phyloP scores from a whole-genome alignment of 371 early-diverging fungal species.

The Mucor sp. region DNA sequence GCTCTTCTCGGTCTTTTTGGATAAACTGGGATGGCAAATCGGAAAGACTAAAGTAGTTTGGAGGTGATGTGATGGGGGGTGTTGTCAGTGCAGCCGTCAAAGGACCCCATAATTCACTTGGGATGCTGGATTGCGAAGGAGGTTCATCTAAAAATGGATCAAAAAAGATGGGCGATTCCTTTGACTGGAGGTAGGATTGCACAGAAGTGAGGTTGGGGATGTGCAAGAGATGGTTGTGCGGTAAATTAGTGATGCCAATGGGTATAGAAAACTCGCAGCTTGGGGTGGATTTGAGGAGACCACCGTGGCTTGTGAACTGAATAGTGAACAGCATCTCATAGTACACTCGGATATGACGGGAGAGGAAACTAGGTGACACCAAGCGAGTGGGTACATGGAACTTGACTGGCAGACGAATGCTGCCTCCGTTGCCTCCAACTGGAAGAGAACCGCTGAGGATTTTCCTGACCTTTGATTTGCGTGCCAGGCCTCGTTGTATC shows the following conservation, averaged over 20 bases:
- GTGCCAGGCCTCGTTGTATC: conserved; percentile 34
- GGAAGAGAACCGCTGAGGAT: conserved; percentile 8
- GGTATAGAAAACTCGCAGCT: conserved; percentile 31
- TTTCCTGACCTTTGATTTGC: conserved; percentile 11
- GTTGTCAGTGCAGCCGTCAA: conserved; percentile 20
- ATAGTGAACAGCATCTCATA: conserved; percentile 27
- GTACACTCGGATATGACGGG: conserved; percentile 32
- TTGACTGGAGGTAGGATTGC: conserved; percentile 27
- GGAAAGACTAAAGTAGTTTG: conserved; percentile 34
- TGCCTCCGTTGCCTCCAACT: conserved; percentile 21
- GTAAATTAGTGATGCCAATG: conserved; percentile 35
- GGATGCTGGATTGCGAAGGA: conserved; percentile 11
- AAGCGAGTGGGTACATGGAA: conserved; percentile 38
- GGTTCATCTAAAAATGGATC: conserved; percentile 37
- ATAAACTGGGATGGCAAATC: conserved; percentile 20
- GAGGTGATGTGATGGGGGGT: conserved; percentile 26
- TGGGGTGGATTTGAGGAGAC: conserved; percentile 22
- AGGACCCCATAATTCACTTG: conserved; percentile 17
- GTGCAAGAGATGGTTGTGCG: conserved; percentile 35
- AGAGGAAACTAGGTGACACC: conserved; percentile 39
- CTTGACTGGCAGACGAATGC: conserved; percentile 22
- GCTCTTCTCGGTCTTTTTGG: conserved; percentile 22
- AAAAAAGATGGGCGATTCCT: conserved; percentile 40
- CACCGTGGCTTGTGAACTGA: conserved; percentile 18
- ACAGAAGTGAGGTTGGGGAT: conserved; percentile 38